phyloP scores from a whole-genome alignment of 306 rosid species.

The Amphicarpaea edgeworthii region DNA sequence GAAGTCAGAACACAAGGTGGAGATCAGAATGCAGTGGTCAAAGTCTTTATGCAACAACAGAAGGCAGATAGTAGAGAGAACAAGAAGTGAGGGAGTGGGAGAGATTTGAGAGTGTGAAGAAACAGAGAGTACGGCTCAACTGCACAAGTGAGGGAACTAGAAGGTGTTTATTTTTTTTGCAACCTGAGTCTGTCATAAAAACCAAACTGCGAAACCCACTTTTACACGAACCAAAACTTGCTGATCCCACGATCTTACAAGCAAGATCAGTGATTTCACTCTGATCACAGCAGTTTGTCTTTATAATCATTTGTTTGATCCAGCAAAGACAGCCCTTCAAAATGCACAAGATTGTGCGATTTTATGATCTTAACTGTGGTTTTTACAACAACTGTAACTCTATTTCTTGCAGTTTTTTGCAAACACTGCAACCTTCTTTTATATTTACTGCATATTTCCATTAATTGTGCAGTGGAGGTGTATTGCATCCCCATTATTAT shows the following conservation, averaged over 20 bases:
- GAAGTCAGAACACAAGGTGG: constrained; percentile 1
- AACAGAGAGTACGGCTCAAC: not conserved
- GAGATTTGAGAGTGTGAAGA: not conserved
- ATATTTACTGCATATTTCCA: constrained; percentile 34
- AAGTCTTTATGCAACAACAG: not conserved
- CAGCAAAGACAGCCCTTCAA: not conserved
- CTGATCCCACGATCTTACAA: not conserved
- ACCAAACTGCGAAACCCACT: not conserved
- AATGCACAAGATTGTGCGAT: not conserved
- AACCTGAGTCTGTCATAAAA: not conserved
- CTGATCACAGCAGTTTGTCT: not conserved
- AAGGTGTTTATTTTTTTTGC: not conserved
- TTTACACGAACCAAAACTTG: not conserved
- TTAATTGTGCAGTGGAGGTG: constrained; percentile 15
- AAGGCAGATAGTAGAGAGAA: not conserved
- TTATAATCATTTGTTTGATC: not conserved
- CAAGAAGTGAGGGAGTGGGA: not conserved
- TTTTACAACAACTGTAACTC: not conserved
- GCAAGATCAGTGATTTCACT: not conserved
- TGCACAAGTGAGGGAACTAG: not conserved
- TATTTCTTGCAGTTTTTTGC: constrained; percentile 13
- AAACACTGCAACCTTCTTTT: constrained; percentile 5
- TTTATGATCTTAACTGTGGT: not conserved
- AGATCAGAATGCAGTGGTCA: not conserved
- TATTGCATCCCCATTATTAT: constrained; percentile 31